Percentiles rank a stretch among this genome's conserved stretches.
phyloP scores from a whole-genome alignment of 1,284 basidiomycete species.

The Boletus sp. region DNA sequence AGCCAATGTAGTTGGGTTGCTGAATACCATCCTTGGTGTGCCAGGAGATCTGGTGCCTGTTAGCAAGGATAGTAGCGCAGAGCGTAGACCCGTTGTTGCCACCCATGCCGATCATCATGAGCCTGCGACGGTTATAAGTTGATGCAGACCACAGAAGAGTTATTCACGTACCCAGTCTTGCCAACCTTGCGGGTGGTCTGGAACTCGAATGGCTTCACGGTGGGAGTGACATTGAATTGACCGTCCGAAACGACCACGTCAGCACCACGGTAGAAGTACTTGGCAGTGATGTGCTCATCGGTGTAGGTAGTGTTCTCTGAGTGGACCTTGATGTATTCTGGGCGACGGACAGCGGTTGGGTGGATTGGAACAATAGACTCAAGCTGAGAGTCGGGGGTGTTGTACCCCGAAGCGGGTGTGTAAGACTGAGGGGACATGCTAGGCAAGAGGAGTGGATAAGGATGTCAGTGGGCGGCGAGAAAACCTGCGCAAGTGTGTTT shows the following conservation, averaged over 20 bases:
- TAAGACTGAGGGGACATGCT: slow-evolving; percentile 51
- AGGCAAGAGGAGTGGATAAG: slow-evolving; percentile 20
- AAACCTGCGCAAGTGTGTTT: slow-evolving; percentile 69
- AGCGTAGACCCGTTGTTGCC: slow-evolving; percentile 98
- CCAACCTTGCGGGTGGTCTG: slow-evolving; percentile 84
- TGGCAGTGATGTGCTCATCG: slow-evolving; percentile 78
- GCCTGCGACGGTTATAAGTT: slow-evolving; percentile 42
- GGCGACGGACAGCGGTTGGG: slow-evolving; percentile 79
- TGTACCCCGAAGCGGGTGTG: slow-evolving; percentile 56
- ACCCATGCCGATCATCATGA: slow-evolving; percentile 96
- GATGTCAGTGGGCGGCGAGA: slow-evolving; percentile 49
- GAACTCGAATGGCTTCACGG: slow-evolving; percentile 82
- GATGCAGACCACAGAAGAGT: slow-evolving; percentile 9
- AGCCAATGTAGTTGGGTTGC: slow-evolving; percentile 96
- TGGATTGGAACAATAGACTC: slow-evolving; percentile 70
- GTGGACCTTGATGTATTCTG: slow-evolving; percentile 78
- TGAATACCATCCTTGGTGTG: slow-evolving; percentile 90
- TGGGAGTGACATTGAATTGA: slow-evolving; percentile 75
- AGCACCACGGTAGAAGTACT: slow-evolving; percentile 81
- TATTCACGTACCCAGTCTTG: slow-evolving; percentile 80
- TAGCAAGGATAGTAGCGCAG: slow-evolving; percentile 93
- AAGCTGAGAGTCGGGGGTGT: slow-evolving; percentile 62
- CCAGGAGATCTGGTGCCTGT: slow-evolving; percentile 94
- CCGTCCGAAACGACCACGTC: slow-evolving; percentile 67
- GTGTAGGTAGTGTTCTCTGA: slow-evolving; percentile 80